Evolutionary conservation across 306 rosid genomes (phyloP).

Genomic region (Urtica urens): DNA sequence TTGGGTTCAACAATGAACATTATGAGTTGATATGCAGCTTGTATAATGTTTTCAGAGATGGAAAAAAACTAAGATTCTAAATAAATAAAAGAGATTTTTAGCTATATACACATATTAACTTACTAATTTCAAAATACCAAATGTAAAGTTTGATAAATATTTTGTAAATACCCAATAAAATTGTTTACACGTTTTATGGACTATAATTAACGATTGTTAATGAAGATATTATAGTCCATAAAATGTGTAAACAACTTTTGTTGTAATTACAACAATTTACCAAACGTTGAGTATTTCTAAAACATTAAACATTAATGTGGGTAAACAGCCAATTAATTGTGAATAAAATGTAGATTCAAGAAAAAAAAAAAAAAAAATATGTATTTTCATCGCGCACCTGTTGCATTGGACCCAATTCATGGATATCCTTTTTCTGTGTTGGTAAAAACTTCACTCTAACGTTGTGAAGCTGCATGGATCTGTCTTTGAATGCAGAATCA

Average conservation of each 20-base stretch:
- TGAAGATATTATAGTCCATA: not conserved
- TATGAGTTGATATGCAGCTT: not conserved
- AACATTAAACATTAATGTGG: not conserved
- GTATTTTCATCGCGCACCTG: constrained; percentile 48
- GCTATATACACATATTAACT: too few relatives aligned
- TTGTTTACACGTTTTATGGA: too few relatives aligned
- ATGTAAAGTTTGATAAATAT: too few relatives aligned
- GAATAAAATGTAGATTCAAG: not conserved
- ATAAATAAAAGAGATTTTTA: too few relatives aligned
- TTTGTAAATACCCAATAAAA: too few relatives aligned
- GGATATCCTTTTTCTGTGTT: constrained; percentile 64
- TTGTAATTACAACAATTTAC: too few relatives aligned
- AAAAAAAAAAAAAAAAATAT: not conserved
- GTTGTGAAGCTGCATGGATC: constrained; percentile 64
- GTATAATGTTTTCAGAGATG: too few relatives aligned
- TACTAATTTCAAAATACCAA: too few relatives aligned
- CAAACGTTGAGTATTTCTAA: not conserved
- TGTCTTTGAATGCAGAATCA: constrained; percentile 93
- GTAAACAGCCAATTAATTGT: too few relatives aligned
- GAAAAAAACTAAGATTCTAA: too few relatives aligned
- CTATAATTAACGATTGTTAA: too few relatives aligned
- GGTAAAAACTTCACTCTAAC: constrained; percentile 94
- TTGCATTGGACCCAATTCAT: constrained; percentile 82
- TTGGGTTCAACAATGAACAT: constrained; percentile 6
- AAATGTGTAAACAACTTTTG: not conserved